Evolutionary conservation across 1,284 basidiomycete genomes (phyloP), one percentile per base, ranked within the genome.

Genomic region (Apiotrichum mycotoxinovorans): DNA sequence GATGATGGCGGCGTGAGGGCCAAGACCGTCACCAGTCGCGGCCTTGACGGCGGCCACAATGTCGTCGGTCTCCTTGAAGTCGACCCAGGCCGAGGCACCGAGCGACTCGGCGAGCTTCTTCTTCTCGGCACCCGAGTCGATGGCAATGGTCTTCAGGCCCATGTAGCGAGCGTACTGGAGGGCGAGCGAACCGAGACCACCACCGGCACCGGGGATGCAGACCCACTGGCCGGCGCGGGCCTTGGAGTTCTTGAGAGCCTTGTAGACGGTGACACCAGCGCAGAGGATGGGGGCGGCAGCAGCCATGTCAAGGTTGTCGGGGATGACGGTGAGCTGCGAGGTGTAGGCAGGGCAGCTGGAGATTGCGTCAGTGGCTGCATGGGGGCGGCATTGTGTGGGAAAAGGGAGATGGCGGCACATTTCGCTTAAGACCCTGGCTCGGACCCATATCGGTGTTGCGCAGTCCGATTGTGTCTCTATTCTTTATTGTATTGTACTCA

Each of bases 201-300:
- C 80, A 61, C 73, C 73, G 34, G 71, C 70, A 62, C 74, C 74
- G 52, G 73, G 87, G 62, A 94, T 81, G 50, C 85, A 87, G 62
- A 92, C 81, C 84, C 85, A 91, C 62, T 94, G 84, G 51, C 89
- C 88, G n/a, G 85, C 82, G 30, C 78, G 80, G n/a, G 83, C 81
- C 52, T 82, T 77, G 56, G 84, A 84, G 74, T 88, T 83, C 74
- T 90, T 91, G 70, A 94, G 80, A 0, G 89, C 91, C 66, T 88
- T 87, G 76, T 91, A 93, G 50, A 73, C 73, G 52, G 75, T 77
- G 3, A 67, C 69, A 68, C 74, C 87, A 23, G 89, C 87, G 67
- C 89, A 93, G 22, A 91, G 84, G 61, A 93, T 83, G 11, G 89
- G 88, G 7, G 89, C 89, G 25, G 90, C 90, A 22, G 82, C 83